These are phyloP conservation scores for Solanum ossicruentum DNA, from an alignment of 257 asterid species.

Conservation along the genomic window DNA sequence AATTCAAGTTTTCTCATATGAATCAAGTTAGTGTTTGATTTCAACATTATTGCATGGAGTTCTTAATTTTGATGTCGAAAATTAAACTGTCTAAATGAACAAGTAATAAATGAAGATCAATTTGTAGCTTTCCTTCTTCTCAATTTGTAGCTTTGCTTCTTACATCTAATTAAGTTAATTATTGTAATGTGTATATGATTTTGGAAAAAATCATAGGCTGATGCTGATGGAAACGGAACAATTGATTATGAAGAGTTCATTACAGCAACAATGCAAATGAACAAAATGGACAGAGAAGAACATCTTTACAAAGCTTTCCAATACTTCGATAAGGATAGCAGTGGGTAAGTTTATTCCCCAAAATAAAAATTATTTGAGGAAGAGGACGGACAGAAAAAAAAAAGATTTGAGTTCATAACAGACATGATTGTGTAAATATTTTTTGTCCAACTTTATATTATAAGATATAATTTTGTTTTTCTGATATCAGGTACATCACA, in stretches of 20 bases:
- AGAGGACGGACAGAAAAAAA: not conserved
- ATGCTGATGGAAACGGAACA: constrained; percentile 50
- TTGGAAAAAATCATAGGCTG: constrained; percentile 19
- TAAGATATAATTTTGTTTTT: not conserved
- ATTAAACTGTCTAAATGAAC: not conserved
- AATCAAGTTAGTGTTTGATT: not conserved
- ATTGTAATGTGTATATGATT: not conserved
- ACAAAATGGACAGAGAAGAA: constrained; percentile 56
- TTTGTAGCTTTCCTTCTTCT: not conserved
- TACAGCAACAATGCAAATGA: constrained; percentile 58
- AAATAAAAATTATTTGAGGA: not conserved
- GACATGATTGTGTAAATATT: not conserved
- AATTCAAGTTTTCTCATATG: not conserved
- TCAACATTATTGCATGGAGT: not conserved
- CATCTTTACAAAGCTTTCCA: constrained; percentile 62
- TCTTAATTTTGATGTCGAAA: not conserved
- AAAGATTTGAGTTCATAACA: not conserved
- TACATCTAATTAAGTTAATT: not conserved
- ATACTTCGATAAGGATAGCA: constrained; percentile 45
- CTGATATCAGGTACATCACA: constrained; percentile 39
- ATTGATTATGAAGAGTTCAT: constrained; percentile 60
- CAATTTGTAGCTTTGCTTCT: not conserved
- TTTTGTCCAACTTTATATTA: not conserved
- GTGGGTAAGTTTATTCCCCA: constrained; percentile 21
- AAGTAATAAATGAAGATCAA: not conserved